phyloP scores from a whole-genome alignment of 257 asterid genomes.

The Penstemon eatonii region DNA sequence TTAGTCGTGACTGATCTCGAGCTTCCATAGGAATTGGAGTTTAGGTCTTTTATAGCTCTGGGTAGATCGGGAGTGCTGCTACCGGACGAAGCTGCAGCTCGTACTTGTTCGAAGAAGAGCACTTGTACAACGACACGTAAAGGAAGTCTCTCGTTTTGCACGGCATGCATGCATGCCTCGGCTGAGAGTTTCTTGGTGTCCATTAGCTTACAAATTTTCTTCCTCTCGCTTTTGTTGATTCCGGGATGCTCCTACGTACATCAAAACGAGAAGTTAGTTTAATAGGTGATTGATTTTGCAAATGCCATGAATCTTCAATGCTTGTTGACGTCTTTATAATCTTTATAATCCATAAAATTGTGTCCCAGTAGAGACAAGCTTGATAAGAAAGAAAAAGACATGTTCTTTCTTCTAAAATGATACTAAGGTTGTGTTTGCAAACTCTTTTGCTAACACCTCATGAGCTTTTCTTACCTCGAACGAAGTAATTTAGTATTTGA shows the following conservation, averaged over 20 bases:
- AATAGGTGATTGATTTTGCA: background rate
- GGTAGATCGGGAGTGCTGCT: slow-evolving; percentile 77
- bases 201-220: slow-evolving; percentile 60
- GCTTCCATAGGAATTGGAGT: slow-evolving; percentile 52
- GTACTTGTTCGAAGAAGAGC: slow-evolving; percentile 69
- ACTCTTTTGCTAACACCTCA: too few relatives aligned
- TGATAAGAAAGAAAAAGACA: too few relatives aligned
- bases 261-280: background rate
- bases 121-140: slow-evolving; percentile 71
- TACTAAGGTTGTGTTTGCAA: too few relatives aligned
- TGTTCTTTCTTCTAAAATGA: too few relatives aligned
- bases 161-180: slow-evolving; percentile 72
- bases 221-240: slow-evolving; percentile 66
- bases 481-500: too few relatives aligned
- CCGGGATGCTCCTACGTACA: slow-evolving; percentile 54
- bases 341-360: too few relatives aligned
- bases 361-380: too few relatives aligned
- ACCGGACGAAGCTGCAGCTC: slow-evolving; percentile 69
- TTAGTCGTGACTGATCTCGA: slow-evolving; percentile 60
- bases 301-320: too few relatives aligned
- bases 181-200: slow-evolving; percentile 79
- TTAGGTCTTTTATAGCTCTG: slow-evolving; percentile 54
- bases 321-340: too few relatives aligned
- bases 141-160: slow-evolving; percentile 77
- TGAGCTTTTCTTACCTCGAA: too few relatives aligned